These are phyloP conservation scores for Eucalyptus pauciflora DNA, from an alignment of 345 rosid species.

Conservation along the genomic window DNA sequence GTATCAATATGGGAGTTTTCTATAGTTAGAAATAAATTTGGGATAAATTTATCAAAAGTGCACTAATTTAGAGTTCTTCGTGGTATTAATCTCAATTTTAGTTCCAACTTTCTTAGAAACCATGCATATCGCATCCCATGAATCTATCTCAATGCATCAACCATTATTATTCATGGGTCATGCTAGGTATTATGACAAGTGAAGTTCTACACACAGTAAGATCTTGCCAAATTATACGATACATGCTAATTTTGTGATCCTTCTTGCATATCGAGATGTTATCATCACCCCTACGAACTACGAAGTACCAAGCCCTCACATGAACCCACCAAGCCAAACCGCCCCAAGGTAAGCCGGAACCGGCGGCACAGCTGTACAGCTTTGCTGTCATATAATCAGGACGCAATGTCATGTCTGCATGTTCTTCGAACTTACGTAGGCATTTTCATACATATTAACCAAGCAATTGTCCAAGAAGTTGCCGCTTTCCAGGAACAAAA, in stretches of 20 bases:
- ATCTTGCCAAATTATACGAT: neutral
- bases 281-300: neutral
- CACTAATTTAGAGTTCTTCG: too few relatives aligned
- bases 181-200: neutral
- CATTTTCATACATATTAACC: neutral
- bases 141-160: neutral
- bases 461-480: neutral
- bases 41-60: too few relatives aligned
- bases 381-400: neutral
- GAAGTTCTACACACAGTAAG: neutral
- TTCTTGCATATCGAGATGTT: neutral
- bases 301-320: neutral
- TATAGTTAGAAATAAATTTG: too few relatives aligned
- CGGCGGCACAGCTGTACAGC: neutral
- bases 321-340: neutral
- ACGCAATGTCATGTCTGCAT: neutral
- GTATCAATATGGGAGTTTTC: fast-evolving
- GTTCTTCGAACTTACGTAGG: neutral
- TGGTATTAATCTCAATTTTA: neutral
- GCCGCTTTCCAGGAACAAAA: neutral
- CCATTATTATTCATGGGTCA: neutral
- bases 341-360: neutral
- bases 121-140: neutral
- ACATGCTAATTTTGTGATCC: neutral
- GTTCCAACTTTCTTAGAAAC: neutral